phyloP scores from a whole-genome alignment of 2,329 filamentous ascomycete species.

The Talaromyces sp. region DNA sequence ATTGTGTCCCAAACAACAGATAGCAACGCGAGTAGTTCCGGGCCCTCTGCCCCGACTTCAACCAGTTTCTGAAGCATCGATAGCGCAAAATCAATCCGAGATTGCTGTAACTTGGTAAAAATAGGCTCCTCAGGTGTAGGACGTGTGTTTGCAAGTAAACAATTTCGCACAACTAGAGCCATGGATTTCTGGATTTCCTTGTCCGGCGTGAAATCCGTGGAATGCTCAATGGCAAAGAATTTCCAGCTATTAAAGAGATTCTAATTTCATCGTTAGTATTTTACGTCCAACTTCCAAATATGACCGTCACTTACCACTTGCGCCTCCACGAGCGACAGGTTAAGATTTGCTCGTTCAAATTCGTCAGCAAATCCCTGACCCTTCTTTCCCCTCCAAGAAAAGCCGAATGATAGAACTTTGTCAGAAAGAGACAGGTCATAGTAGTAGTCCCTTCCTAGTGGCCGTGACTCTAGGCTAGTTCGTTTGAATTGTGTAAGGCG shows the following conservation, averaged over 20 bases:
- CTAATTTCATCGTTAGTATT: slow-evolving; percentile 36
- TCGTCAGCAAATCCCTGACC: slow-evolving; percentile 75
- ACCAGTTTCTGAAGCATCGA: slow-evolving; percentile 77
- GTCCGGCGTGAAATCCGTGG: slow-evolving; percentile 55
- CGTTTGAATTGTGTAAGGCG: slow-evolving; percentile 76
- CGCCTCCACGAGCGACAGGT: slow-evolving; percentile 86
- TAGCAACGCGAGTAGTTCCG: slow-evolving; percentile 53
- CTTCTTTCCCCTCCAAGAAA: slow-evolving; percentile 65
- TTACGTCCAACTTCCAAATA: slow-evolving; percentile 20
- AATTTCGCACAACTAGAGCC: slow-evolving; percentile 69
- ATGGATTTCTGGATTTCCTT: slow-evolving; percentile 63
- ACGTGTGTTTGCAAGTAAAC: slow-evolving; percentile 71
- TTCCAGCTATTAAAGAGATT: slow-evolving; percentile 86
- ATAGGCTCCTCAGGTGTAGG: slow-evolving; percentile 70
- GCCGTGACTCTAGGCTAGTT: slow-evolving; percentile 60
- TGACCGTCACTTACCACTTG: slow-evolving; percentile 62
- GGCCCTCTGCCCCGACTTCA: slow-evolving; percentile 46
- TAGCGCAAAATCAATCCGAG: slow-evolving; percentile 75
- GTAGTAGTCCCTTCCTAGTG: slow-evolving; percentile 73
- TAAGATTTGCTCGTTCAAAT: slow-evolving; percentile 80
- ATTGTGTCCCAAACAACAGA: slow-evolving; percentile 58
- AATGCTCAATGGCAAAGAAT: slow-evolving; percentile 77
- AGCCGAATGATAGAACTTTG: slow-evolving; percentile 70
- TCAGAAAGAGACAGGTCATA: slow-evolving; percentile 76
- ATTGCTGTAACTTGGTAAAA: slow-evolving; percentile 72